Evolutionary conservation across 331 rosid species (phyloP).

Genomic region (Malus hybrid): DNA sequence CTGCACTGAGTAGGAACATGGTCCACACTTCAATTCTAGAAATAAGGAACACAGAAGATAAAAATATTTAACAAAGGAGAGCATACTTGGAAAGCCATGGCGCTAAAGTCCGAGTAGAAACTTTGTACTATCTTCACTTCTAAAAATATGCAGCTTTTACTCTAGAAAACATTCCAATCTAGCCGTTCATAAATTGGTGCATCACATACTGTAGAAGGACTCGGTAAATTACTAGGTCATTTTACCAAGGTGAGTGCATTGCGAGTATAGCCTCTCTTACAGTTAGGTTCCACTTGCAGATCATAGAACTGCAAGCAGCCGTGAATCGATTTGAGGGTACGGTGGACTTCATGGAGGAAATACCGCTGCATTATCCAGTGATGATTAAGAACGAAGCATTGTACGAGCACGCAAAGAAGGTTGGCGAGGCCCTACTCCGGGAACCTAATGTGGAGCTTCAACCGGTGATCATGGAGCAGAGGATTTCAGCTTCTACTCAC

Average conservation of each 20-base stretch:
- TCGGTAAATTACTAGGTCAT: too few species aligned
- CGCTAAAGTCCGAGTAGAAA: neutral
- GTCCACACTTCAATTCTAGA: neutral
- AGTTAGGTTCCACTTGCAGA: slow-evolving; percentile 9
- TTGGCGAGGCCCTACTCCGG: slow-evolving; percentile 41
- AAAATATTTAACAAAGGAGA: neutral
- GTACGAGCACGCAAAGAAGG: slow-evolving; percentile 33
- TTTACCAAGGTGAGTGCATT: too few species aligned
- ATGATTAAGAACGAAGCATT: slow-evolving; percentile 32
- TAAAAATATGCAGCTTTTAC: neutral
- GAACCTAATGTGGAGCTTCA: slow-evolving; percentile 31
- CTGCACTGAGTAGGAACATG: neutral
- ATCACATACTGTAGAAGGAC: too few species aligned
- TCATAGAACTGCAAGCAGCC: slow-evolving; percentile 36
- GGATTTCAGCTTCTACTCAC: slow-evolving; percentile 47
- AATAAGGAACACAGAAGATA: neutral
- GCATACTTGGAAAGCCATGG: slow-evolving; percentile 15
- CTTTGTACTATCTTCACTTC: neutral
- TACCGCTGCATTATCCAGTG: slow-evolving; percentile 26
- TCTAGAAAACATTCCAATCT: too few species aligned
- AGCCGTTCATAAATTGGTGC: too few species aligned
- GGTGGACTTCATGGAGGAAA: slow-evolving; percentile 41
- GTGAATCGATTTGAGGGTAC: slow-evolving; percentile 36
- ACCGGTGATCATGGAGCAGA: slow-evolving; percentile 30
- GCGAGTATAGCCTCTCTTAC: too few species aligned